Conservation (phyloP, 345 rosid species). For the Arabidopsis suecica region DNA sequence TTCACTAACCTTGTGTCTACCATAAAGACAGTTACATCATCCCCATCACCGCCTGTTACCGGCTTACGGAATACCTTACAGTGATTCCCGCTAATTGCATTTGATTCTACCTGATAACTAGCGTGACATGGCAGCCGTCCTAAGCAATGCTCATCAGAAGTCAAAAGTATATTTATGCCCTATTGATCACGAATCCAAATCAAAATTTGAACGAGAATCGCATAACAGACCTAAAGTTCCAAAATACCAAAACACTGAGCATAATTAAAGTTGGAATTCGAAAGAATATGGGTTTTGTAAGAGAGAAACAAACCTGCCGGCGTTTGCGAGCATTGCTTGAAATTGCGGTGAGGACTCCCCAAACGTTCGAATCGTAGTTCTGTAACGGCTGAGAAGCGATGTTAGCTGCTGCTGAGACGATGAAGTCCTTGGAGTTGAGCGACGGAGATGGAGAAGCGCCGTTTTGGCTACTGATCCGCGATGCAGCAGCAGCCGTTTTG, state of each 20-base stretch:
- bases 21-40: slow-evolving; percentile 57
- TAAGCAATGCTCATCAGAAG: slow-evolving; percentile 66
- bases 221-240: not conserved
- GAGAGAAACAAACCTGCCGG: slow-evolving; percentile 55
- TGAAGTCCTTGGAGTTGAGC: slow-evolving; percentile 53
- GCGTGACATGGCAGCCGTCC: slow-evolving; percentile 73
- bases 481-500: slow-evolving; percentile 21
- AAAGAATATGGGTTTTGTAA: slow-evolving; percentile 30
- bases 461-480: slow-evolving; percentile 42
- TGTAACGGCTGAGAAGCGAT: slow-evolving; percentile 74
- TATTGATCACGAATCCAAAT: slow-evolving; percentile 39
- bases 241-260: not conserved
- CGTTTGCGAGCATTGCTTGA: slow-evolving; percentile 81
- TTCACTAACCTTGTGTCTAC: slow-evolving; percentile 77
- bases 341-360: slow-evolving; percentile 95
- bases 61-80: slow-evolving; percentile 73
- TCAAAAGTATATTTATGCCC: slow-evolving; percentile 87
- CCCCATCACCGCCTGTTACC: slow-evolving; percentile 41
- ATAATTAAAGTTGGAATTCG: not conserved
- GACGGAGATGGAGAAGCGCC: slow-evolving; percentile 49
- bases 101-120: slow-evolving; percentile 68
- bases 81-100: slow-evolving; percentile 77
- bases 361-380: slow-evolving; percentile 67
- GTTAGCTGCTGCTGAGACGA: slow-evolving; percentile 64
- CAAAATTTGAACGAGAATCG: not conserved